These are phyloP conservation scores for Pythium dissotocum DNA, from an alignment of 352 stramenopile species.

Conservation along the genomic window DNA sequence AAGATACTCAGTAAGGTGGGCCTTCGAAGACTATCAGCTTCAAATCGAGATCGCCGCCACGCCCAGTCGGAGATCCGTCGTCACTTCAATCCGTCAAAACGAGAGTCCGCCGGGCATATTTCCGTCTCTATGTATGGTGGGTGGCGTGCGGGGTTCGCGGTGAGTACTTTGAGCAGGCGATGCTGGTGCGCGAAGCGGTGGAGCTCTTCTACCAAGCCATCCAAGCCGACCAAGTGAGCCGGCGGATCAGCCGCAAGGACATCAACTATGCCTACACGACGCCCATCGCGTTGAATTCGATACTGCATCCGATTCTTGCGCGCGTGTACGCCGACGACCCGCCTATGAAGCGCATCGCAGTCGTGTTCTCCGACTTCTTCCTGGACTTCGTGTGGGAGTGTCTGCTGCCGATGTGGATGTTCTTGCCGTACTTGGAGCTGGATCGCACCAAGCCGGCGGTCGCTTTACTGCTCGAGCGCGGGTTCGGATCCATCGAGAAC, in stretches of 20 bases:
- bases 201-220: constrained; percentile 16
- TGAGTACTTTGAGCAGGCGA: constrained; percentile 8
- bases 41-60: not conserved
- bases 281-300: constrained; percentile 7
- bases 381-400: constrained; percentile 18
- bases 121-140: not conserved
- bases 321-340: constrained; percentile 10
- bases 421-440: constrained; percentile 6
- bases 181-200: constrained; percentile 16
- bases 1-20: not conserved
- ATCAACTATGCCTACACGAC: constrained; percentile 11
- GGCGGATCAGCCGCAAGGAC: constrained; percentile 2
- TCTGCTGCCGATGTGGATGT: constrained; percentile 21
- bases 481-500: constrained; percentile 9
- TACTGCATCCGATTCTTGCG: constrained; percentile 7
- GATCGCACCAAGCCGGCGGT: not conserved
- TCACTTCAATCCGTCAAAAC: not conserved
- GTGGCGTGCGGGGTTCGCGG: constrained; percentile 14
- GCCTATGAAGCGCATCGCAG: constrained; percentile 13
- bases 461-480: not conserved
- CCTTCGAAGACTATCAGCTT: not conserved
- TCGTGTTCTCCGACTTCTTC: constrained; percentile 21
- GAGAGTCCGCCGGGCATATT: not conserved
- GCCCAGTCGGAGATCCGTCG: not conserved
- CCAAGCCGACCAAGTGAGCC: constrained; percentile 14